These are phyloP conservation scores for Apiospora kogelbergensis DNA, from an alignment of 2,329 filamentous ascomycete species.

Conservation along the genomic window DNA sequence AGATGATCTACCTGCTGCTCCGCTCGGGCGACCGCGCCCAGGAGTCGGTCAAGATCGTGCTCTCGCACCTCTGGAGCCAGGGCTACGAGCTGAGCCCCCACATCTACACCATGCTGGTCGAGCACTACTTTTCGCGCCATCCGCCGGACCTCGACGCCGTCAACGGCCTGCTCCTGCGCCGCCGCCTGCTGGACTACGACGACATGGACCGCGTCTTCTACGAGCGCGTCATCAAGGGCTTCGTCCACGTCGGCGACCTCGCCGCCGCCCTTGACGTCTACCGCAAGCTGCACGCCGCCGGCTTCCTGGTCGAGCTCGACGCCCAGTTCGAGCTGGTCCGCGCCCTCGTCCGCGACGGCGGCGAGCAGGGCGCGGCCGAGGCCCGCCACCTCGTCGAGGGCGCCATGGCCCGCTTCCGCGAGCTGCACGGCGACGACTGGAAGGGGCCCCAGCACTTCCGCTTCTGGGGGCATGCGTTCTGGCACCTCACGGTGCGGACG, in stretches of 20 bases:
- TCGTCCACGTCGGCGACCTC: conserved; percentile 54
- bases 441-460: conserved; percentile 8
- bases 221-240: conserved; percentile 57
- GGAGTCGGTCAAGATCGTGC: conserved; percentile 57
- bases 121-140: conserved; percentile 60
- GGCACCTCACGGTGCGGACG: conserved; percentile 19
- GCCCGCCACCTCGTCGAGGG: conserved; percentile 24
- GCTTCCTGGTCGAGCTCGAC: conserved; percentile 41
- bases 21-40: conserved; percentile 40
- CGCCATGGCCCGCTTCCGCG: conserved; percentile 22
- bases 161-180: conserved; percentile 56
- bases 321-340: conserved; percentile 45
- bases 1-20: conserved; percentile 67
- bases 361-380: conserved; percentile 16
- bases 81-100: conserved; percentile 58
- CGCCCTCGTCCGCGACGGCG: conserved; percentile 21
- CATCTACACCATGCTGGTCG: conserved; percentile 73
- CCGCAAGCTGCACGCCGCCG: conserved; percentile 40
- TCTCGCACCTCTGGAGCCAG: conserved; percentile 59
- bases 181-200: conserved; percentile 31
- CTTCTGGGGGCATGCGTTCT: conserved; percentile 29
- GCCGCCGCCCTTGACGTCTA: conserved; percentile 50
- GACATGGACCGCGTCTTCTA: conserved; percentile 50
- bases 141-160: conserved; percentile 62
- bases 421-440: conserved; percentile 11